These are phyloP conservation scores for Chaetomiaceae sp. DNA, from an alignment of 2,329 filamentous ascomycete genomes.

Conservation along the genomic window DNA sequence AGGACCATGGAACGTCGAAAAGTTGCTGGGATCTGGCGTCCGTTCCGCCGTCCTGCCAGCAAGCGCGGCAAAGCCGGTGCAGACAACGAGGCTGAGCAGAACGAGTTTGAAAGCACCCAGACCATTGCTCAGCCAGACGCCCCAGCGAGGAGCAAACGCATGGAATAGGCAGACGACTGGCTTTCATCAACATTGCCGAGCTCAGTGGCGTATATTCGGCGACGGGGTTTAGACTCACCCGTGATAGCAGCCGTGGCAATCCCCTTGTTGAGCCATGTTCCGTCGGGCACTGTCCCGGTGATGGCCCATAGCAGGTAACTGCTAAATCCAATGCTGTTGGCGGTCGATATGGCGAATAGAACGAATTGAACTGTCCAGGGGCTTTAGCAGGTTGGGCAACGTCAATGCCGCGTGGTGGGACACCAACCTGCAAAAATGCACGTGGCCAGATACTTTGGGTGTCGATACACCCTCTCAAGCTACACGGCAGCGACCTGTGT, in stretches of 20 bases:
- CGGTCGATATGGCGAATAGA: slow-evolving; percentile 32
- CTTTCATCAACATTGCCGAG: too few relatives aligned
- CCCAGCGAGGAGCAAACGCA: slow-evolving; percentile 29
- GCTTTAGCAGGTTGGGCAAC: background rate
- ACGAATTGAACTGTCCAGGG: slow-evolving; percentile 29
- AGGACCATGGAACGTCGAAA: slow-evolving; percentile 24
- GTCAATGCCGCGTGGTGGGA: background rate
- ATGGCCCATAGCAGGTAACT: slow-evolving; percentile 29
- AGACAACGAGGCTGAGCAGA: slow-evolving; percentile 28
- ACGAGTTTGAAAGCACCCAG: slow-evolving; percentile 33
- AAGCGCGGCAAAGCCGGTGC: slow-evolving; percentile 29
- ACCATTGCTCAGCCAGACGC: slow-evolving; percentile 32
- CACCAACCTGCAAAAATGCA: slow-evolving; percentile 29
- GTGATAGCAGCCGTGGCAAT: slow-evolving; percentile 31
- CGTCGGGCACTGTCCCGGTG: slow-evolving; percentile 20
- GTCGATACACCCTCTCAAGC: slow-evolving; percentile 30
- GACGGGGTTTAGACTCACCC: slow-evolving; percentile 1
- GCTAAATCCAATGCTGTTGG: slow-evolving; percentile 30
- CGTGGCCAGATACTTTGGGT: slow-evolving; percentile 31
- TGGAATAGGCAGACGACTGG: slow-evolving; percentile 32
- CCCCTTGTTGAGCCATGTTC: slow-evolving; percentile 29
- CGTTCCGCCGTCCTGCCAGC: slow-evolving; percentile 21
- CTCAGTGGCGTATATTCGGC: background rate
- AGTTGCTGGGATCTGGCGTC: slow-evolving; percentile 22
- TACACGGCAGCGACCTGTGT: slow-evolving; percentile 3